Percentiles rank a stretch among this genome's conserved stretches.
Evolutionary conservation across 2,329 filamentous ascomycete species (phyloP).

Genomic region (Fulvia fulva): DNA sequence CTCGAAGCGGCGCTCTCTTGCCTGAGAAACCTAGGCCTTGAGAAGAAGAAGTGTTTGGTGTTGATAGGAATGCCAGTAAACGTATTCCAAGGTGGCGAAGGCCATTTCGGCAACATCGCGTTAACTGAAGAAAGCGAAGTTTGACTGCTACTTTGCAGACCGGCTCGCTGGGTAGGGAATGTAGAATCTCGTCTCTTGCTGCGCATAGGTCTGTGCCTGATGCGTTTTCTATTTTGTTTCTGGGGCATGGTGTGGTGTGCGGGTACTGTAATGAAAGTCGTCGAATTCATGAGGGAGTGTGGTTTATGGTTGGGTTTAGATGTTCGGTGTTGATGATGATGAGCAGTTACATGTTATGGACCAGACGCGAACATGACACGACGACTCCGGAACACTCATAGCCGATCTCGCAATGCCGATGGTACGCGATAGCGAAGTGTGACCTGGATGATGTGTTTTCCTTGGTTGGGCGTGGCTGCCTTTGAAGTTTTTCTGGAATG

Average conservation of each 20-base stretch:
- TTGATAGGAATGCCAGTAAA: neutral
- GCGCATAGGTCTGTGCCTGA: slow-evolving; percentile 16
- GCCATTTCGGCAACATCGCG: neutral
- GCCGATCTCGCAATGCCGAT: slow-evolving; percentile 10
- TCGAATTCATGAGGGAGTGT: slow-evolving; percentile 3
- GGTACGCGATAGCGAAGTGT: slow-evolving; percentile 7
- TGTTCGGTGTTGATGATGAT: neutral
- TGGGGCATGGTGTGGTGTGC: slow-evolving; percentile 6
- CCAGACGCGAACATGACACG: neutral
- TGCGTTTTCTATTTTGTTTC: slow-evolving; percentile 21
- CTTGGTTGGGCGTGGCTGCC: neutral
- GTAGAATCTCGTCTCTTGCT: neutral
- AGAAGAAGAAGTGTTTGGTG: neutral
- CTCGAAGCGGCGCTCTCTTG: slow-evolving; percentile 13
- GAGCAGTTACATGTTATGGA: neutral
- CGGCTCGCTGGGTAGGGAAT: neutral
- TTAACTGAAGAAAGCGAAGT: neutral
- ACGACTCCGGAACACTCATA: slow-evolving; percentile 7
- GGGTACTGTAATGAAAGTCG: neutral
- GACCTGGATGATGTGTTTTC: neutral
- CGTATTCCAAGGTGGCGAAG: neutral
- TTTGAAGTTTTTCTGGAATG: neutral
- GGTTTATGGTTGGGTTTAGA: neutral
- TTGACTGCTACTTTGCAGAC: neutral
- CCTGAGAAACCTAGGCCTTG: slow-evolving; percentile 1